Conservation (phyloP, 139 green algal species). For the Closterium sp. region DNA sequence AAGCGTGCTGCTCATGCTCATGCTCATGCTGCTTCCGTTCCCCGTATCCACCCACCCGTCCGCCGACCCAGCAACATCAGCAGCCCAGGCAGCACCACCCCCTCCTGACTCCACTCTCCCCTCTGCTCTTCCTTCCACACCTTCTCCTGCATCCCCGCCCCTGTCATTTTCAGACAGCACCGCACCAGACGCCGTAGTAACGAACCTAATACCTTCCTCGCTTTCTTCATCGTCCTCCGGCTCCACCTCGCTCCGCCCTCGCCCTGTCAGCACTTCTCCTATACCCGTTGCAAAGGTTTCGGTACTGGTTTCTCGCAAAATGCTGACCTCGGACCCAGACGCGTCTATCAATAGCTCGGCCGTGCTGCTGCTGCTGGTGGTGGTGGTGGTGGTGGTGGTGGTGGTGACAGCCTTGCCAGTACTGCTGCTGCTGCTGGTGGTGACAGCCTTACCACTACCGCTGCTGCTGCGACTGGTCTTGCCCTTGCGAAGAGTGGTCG, state of each 20-base stretch:
- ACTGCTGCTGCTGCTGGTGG: background rate
- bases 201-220: background rate
- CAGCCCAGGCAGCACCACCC: background rate
- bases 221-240: background rate
- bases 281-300: background rate
- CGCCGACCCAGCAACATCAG: background rate
- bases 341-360: too few species aligned
- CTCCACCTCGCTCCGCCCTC: background rate
- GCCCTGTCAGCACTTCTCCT: background rate
- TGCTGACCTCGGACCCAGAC: background rate
- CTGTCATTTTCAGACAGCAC: background rate
- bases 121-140: background rate
- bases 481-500: background rate
- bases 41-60: background rate
- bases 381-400: too few species aligned
- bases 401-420: background rate
- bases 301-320: background rate
- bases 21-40: background rate
- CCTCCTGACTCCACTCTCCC: background rate
- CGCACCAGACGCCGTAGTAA: background rate
- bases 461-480: constrained; percentile 2
- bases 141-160: background rate
- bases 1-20: background rate
- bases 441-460: too few species aligned
- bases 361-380: background rate